These are phyloP conservation scores for Geopyxis carbonaria DNA, from an alignment of 495 filamentous ascomycete species.

Conservation along the genomic window DNA sequence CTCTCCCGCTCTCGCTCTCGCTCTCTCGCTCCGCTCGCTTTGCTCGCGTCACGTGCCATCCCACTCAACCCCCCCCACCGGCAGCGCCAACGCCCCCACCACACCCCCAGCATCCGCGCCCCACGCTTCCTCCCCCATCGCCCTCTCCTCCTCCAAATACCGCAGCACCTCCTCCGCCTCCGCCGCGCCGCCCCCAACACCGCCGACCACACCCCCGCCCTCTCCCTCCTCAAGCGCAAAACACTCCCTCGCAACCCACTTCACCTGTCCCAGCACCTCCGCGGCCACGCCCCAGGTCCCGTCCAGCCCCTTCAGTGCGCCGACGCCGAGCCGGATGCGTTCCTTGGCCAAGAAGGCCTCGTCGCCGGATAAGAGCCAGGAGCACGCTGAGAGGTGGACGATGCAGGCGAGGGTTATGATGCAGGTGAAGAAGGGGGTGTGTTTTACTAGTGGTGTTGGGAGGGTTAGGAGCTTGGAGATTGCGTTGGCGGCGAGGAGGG, in stretches of 20 bases:
- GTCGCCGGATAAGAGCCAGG: slow-evolving; percentile 40
- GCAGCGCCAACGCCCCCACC: slow-evolving; percentile 1
- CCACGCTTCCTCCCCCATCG: slow-evolving; percentile 18
- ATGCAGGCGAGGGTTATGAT: slow-evolving; percentile 53
- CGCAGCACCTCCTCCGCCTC: slow-evolving; percentile 22
- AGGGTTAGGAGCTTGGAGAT: slow-evolving; percentile 64
- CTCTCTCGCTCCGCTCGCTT: neutral
- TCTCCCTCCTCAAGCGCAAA: slow-evolving; percentile 38
- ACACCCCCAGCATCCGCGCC: slow-evolving; percentile 13
- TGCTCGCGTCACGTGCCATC: slow-evolving; percentile 1
- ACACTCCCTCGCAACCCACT: slow-evolving; percentile 49
- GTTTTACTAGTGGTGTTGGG: slow-evolving; percentile 50
- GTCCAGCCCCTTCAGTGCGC: slow-evolving; percentile 57
- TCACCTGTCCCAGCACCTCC: slow-evolving; percentile 56
- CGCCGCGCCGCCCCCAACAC: slow-evolving; percentile 11
- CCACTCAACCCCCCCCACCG: neutral
- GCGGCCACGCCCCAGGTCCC: slow-evolving; percentile 63
- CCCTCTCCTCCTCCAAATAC: slow-evolving; percentile 22
- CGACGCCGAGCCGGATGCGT: slow-evolving; percentile 63
- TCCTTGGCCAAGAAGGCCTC: slow-evolving; percentile 56
- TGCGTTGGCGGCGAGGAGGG: slow-evolving; percentile 56
- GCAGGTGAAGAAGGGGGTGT: slow-evolving; percentile 83
- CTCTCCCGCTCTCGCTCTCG: neutral
- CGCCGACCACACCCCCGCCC: slow-evolving; percentile 13
- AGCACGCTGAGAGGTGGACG: slow-evolving; percentile 47